A percentile compares a stretch with the other conserved stretches of the same genome.
phyloP scores from a whole-genome alignment of 257 asterid species.

The Solanum piurae region DNA sequence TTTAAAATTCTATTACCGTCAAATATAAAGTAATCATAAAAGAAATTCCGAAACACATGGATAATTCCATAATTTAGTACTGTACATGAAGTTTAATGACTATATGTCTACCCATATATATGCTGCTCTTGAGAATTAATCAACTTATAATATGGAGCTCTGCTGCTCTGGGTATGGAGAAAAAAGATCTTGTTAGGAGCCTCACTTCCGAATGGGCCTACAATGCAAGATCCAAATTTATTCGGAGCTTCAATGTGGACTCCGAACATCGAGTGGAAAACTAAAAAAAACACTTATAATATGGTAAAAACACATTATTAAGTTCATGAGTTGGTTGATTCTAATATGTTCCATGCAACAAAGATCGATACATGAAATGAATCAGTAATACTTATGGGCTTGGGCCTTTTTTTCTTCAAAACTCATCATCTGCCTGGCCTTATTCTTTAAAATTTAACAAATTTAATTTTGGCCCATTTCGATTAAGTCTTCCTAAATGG shows the following conservation, averaged over 20 bases:
- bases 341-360: not conserved
- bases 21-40: not conserved
- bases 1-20: not conserved
- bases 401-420: not conserved
- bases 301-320: not conserved
- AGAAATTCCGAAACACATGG: not conserved
- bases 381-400: not conserved
- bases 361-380: not conserved
- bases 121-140: not conserved
- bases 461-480: not conserved
- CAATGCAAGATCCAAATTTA: not conserved
- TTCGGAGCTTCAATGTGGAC: rapidly evolving
- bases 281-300: not conserved
- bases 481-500: not conserved
- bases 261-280: no score
- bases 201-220: rapidly evolving
- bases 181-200: not conserved
- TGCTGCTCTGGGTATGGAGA: not conserved
- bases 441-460: not conserved
- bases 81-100: not conserved
- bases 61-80: not conserved
- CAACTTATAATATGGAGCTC: no score
- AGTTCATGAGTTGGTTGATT: not conserved
- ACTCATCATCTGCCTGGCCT: not conserved
- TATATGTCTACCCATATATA: not conserved